Evolutionary conservation across 305 asterid species (phyloP).

Genomic region (Coffea humblotiana): DNA sequence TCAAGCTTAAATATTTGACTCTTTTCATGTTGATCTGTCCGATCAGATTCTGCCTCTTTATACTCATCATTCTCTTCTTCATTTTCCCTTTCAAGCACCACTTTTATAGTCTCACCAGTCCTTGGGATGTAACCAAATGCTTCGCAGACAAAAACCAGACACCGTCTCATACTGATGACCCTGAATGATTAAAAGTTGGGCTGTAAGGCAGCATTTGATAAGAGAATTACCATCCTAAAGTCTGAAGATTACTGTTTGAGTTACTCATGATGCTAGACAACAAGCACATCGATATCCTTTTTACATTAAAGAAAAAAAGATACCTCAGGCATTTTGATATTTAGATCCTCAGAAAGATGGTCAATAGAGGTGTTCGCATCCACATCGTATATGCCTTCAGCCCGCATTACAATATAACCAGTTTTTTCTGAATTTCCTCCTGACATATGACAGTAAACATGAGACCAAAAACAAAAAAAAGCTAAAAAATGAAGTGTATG

Average conservation of each 20-base stretch:
- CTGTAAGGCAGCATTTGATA: not conserved
- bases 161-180: constrained; percentile 98
- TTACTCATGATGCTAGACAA: not conserved
- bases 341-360: constrained; percentile 95
- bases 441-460: constrained; percentile 32
- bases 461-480: not conserved
- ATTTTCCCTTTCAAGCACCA: constrained; percentile 71
- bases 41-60: constrained; percentile 56
- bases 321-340: constrained; percentile 97
- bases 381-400: constrained; percentile 92
- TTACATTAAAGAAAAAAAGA: not conserved
- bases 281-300: not conserved
- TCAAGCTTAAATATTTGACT: constrained; percentile 85
- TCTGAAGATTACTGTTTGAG: not conserved
- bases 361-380: constrained; percentile 97
- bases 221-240: not conserved
- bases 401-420: constrained; percentile 95
- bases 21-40: constrained; percentile 56
- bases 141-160: constrained; percentile 95
- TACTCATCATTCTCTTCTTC: constrained; percentile 73
- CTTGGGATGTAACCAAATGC: constrained; percentile 98
- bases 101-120: constrained; percentile 90
- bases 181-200: constrained; percentile 40
- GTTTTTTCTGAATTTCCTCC: constrained; percentile 99
- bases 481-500: not conserved